Evolutionary conservation across 257 asterid species (phyloP).

Genomic region (Nicotiana benthamiana): DNA sequence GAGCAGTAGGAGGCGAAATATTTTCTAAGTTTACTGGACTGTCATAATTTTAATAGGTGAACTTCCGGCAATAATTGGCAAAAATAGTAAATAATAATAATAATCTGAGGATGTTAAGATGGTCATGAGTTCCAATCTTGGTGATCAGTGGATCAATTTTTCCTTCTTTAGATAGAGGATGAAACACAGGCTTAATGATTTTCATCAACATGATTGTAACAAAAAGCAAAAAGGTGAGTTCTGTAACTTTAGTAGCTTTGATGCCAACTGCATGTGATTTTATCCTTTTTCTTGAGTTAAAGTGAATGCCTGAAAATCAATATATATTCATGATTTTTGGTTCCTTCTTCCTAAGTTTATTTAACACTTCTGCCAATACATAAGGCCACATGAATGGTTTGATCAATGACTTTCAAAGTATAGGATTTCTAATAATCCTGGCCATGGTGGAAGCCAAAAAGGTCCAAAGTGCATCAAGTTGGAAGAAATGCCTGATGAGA

Average conservation of each 20-base stretch:
- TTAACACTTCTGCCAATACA: not conserved
- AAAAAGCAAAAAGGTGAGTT: not conserved
- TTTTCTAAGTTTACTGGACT: not conserved
- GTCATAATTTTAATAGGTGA: not conserved
- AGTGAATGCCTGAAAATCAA: slow-evolving; percentile 1
- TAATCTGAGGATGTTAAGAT: too few relatives aligned
- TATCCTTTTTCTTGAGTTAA: not conserved
- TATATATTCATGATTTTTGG: not conserved
- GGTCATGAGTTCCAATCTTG: too few relatives aligned
- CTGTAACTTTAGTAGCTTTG: not conserved
- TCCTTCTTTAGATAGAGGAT: too few relatives aligned
- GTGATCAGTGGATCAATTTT: too few relatives aligned
- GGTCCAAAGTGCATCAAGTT: not conserved
- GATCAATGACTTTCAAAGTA: not conserved
- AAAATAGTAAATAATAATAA: too few relatives aligned
- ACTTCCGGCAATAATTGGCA: not conserved
- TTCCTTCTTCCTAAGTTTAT: not conserved
- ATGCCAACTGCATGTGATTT: not conserved
- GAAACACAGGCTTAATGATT: not conserved
- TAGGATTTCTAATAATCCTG: not conserved
- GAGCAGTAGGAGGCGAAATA: not conserved
- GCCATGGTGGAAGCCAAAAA: not conserved
- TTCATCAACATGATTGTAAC: not conserved
- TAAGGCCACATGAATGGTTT: not conserved
- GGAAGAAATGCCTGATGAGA: not conserved